phyloP scores from a whole-genome alignment of 805 yeast species.

The Brettanomyces sp. region DNA sequence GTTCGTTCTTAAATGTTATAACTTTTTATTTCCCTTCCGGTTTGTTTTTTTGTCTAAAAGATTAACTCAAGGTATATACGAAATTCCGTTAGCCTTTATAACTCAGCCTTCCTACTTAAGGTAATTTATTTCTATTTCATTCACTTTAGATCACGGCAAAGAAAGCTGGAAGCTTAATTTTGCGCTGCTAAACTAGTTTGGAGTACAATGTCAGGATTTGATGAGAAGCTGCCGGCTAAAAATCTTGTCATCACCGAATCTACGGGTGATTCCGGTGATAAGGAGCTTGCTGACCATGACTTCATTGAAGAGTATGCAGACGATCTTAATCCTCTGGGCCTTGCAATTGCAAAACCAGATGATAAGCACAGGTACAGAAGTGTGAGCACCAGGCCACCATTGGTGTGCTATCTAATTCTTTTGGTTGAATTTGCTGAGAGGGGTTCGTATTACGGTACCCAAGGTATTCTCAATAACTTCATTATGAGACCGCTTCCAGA shows the following conservation, averaged over 20 bases:
- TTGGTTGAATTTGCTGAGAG: slow-evolving; percentile 43
- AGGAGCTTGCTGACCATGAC: slow-evolving; percentile 7
- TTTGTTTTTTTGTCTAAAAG: too few relatives aligned
- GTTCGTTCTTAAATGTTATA: too few relatives aligned
- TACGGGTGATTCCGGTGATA: background rate
- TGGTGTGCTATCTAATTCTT: slow-evolving; percentile 41
- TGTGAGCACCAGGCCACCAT: slow-evolving; percentile 35
- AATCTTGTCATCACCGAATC: background rate
- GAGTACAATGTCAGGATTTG: background rate
- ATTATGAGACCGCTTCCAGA: slow-evolving; percentile 43
- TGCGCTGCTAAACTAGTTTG: too few relatives aligned
- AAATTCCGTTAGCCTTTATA: too few relatives aligned
- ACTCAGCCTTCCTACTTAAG: too few relatives aligned
- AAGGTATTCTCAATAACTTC: slow-evolving; percentile 37
- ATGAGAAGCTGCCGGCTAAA: background rate
- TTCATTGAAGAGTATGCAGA: slow-evolving; percentile 18
- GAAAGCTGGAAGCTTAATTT: too few relatives aligned
- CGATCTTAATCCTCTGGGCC: slow-evolving; percentile 23
- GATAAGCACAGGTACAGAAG: slow-evolving; percentile 26
- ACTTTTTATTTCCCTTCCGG: too few relatives aligned
- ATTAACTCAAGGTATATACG: too few relatives aligned
- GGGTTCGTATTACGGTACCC: slow-evolving; percentile 43
- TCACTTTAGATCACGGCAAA: too few relatives aligned
- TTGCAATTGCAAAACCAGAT: slow-evolving; percentile 16
- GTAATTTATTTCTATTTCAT: too few relatives aligned